Base-by-base conservation (phyloP, 2,329 filamentous ascomycete genomes). In the Fusarium begoniae region DNA sequence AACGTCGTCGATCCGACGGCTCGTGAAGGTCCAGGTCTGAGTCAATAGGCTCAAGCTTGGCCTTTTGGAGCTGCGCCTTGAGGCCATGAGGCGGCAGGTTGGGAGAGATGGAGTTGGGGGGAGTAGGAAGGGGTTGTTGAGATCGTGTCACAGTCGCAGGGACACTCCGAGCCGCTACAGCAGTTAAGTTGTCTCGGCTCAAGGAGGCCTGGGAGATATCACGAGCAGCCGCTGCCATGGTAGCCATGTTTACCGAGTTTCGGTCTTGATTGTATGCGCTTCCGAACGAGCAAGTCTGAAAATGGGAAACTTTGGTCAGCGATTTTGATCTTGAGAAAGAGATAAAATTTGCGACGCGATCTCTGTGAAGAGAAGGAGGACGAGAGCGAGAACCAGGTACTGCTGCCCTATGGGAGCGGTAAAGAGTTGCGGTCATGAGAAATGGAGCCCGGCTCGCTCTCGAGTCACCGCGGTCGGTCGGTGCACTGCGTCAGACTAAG, bases 41-140 rank as follows among this genome's bases (percentile, higher is more conserved):
- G 81, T 97, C 94, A 82, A 95, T 89, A 79, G 88, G 86, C 74
- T 91, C 90, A 79, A 90, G 86, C 77, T 81, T 86, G 74, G 87
- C 87, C 82, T 86, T 87, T 80, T 88, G 88, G 75, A 90, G 86
- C 81, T 91, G 91, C 73, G 90, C 88, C 82, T 92, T 93, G 81
- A 93, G 90, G 79, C 92, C 93, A 79, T 96, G 94, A 69, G 95
- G 94, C 78, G 93, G 91, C 76, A 98, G 88, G 77, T 90, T 92
- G 55, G 96, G 96, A 71, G 95, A 98, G 82, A 98, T 95, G 83
- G 95, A 98, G 87, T 96, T 97, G 70, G 96, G 96, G 81, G 96
- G 96, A 82, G 96, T 98, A 73, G 93, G 94, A 80, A 98, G 90
- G 82, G 90, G 87, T 78, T 88, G 87, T 78, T 88, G 87, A 85